A percentile compares a stretch with the other conserved stretches of the same genome.
These are phyloP conservation scores for Chlamydomonas sp. DNA, from an alignment of 139 green algal genomes.

Conservation along the genomic window DNA sequence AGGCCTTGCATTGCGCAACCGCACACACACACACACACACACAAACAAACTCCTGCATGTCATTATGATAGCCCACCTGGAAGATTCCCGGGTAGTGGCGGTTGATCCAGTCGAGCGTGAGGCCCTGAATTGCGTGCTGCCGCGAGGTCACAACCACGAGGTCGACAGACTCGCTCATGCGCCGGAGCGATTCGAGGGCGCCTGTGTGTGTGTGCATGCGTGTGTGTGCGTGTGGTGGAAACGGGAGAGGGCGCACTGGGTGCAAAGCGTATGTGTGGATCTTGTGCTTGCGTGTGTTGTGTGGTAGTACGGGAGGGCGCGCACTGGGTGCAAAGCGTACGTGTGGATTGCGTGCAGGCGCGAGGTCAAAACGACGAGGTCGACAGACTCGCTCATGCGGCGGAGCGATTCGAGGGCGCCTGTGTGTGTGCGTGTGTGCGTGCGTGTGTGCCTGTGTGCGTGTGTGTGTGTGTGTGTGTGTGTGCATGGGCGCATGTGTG, in stretches of 20 bases:
- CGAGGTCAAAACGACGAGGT: constrained; percentile 86
- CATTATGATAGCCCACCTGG: too few relatives aligned
- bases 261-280: too few relatives aligned
- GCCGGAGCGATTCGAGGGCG: constrained; percentile 58
- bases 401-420: constrained; percentile 66
- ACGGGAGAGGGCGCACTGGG: too few relatives aligned
- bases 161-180: constrained; percentile 52
- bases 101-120: constrained; percentile 82
- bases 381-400: constrained; percentile 44
- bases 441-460: background rate
- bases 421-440: constrained; percentile 19
- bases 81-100: constrained; percentile 70
- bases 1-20: constrained; percentile 81
- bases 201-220: constrained; percentile 36
- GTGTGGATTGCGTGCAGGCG: constrained; percentile 89
- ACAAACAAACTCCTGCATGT: too few relatives aligned
- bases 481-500: too few relatives aligned
- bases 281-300: too few relatives aligned
- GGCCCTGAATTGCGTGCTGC: constrained; percentile 85
- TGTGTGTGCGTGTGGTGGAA: background rate
- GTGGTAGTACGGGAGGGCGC: too few relatives aligned
- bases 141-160: constrained; percentile 85
- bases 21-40: too few relatives aligned
- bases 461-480: too few relatives aligned
- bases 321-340: too few relatives aligned